Base-by-base conservation (phyloP, 1,284 basidiomycete species). In the Omphalotus olearius region DNA sequence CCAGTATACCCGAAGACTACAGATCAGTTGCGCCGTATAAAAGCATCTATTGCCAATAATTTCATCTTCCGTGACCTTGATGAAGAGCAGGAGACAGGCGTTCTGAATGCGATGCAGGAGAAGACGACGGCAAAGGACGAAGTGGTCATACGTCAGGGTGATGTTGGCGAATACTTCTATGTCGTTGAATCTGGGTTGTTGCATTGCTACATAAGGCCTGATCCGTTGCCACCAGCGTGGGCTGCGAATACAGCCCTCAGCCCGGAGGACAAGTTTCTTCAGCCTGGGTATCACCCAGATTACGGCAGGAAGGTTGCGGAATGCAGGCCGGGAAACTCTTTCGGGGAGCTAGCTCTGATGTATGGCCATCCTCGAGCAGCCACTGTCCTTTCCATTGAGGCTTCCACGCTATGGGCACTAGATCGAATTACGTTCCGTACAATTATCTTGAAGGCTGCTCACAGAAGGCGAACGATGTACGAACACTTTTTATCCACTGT, bases 341-440 rank as follows among this genome's bases (percentile, higher is more conserved):
- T 99, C 61, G 96, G 97, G 47, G 97, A 99, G 70, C 79, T 99
- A 45, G 97, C 97, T 28, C 73, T 99, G 59, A 96, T 99, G 91
- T 97, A 99, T 70, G 93, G 93, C 43, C 93, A 97, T 61, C 93
- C 93, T 28, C 89, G 96, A 45, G 93, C 94, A 4, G 96, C 97
- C 4, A 93, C 93, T 2, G 93, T 99, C 45, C 71, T 98, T 26
- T 87, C 95, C 3, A 84, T 89, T 37, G 85, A 91, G 50, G 72
- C 81, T 0, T 94, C 90, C 47, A 93, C 89, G 6, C 76, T 98
- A 30, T 99, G 96, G 96, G 88, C 91, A 5, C 76, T 99, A 54
- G 96, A 99, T 72, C 88, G 96, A 50, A 93, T 97, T 62, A 98
- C 95, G 1, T 99, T 99, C 85, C 85, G 96, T 38, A 96, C 93